Conservation (phyloP, 306 rosid genomes). For the Gillenia trifoliata region DNA sequence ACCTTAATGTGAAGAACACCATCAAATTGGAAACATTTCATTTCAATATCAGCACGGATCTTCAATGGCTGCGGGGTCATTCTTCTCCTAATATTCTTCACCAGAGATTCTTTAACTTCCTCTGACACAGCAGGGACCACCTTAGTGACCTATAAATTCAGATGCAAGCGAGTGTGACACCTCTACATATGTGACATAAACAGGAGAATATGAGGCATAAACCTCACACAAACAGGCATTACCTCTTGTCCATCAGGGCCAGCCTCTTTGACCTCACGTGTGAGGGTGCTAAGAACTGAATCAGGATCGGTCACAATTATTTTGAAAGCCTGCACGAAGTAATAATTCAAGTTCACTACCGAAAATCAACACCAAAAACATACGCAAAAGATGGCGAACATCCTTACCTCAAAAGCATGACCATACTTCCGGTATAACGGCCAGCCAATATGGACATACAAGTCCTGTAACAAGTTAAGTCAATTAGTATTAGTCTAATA, state of each 20-base stretch:
- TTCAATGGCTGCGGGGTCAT: slow-evolving; percentile 98
- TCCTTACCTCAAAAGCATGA: slow-evolving; percentile 90
- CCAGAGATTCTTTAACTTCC: slow-evolving; percentile 74
- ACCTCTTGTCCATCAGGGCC: slow-evolving; percentile 97
- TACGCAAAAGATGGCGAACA: neutral
- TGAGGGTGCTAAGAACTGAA: slow-evolving; percentile 67
- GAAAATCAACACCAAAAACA: slow-evolving; percentile 2
- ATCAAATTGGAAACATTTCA: slow-evolving; percentile 96
- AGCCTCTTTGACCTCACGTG: slow-evolving; percentile 73
- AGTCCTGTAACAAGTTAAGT: slow-evolving; percentile 50
- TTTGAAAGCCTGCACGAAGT: slow-evolving; percentile 75
- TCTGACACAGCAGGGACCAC: slow-evolving; percentile 84
- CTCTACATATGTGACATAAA: neutral
- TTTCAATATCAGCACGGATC: slow-evolving; percentile 91
- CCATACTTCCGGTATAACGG: slow-evolving; percentile 89
- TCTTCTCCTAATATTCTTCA: slow-evolving; percentile 80
- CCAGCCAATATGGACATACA: slow-evolving; percentile 90
- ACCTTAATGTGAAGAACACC: slow-evolving; percentile 98
- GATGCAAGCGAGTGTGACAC: neutral
- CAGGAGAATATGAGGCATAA: neutral
- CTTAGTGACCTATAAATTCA: slow-evolving; percentile 54
- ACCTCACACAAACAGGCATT: slow-evolving; percentile 8
- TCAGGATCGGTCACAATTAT: slow-evolving; percentile 84
- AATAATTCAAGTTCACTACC: neutral
- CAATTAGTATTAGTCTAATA: neutral